phyloP scores from a whole-genome alignment of 805 yeast genomes.

The Lachancea waltii region DNA sequence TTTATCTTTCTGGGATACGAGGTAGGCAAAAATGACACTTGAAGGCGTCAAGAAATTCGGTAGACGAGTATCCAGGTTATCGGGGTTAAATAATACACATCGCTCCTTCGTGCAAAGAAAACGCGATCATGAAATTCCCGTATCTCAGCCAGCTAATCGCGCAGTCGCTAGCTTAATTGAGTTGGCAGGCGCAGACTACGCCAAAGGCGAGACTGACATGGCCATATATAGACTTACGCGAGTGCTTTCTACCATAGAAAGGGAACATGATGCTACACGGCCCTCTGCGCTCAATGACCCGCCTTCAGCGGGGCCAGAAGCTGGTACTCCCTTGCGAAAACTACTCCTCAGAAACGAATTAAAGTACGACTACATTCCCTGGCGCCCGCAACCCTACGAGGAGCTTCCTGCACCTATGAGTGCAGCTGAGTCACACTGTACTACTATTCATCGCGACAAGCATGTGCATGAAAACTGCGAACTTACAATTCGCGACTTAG shows the following conservation, averaged over 20 bases:
- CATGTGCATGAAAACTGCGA: not conserved
- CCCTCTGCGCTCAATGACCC: not conserved
- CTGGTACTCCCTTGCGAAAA: not conserved
- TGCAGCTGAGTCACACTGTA: conserved; percentile 2
- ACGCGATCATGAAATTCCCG: not conserved
- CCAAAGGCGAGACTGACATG: conserved; percentile 8
- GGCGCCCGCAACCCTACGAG: not conserved
- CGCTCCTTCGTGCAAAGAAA: conserved; percentile 1
- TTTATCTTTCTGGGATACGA: too few relatives aligned
- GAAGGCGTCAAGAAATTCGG: conserved; percentile 5
- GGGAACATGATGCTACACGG: not conserved
- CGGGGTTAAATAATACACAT: not conserved
- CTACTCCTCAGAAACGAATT: not conserved
- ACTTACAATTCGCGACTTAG: conserved; percentile 1
- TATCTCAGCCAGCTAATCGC: not conserved
- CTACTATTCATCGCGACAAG: not conserved
- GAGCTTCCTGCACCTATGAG: not conserved
- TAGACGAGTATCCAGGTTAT: conserved; percentile 4
- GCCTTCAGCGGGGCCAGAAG: not conserved
- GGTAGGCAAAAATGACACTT: too few relatives aligned
- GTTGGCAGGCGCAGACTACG: conserved; percentile 6
- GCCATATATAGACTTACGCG: conserved; percentile 8
- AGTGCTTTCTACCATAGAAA: conserved; percentile 4
- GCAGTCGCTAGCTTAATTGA: conserved; percentile 2
- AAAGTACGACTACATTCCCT: not conserved